A percentile compares a stretch with the other conserved stretches of the same genome.
These are phyloP conservation scores for Tulasnella sp. DNA, from an alignment of 768 basidiomycete species.

Conservation along the genomic window DNA sequence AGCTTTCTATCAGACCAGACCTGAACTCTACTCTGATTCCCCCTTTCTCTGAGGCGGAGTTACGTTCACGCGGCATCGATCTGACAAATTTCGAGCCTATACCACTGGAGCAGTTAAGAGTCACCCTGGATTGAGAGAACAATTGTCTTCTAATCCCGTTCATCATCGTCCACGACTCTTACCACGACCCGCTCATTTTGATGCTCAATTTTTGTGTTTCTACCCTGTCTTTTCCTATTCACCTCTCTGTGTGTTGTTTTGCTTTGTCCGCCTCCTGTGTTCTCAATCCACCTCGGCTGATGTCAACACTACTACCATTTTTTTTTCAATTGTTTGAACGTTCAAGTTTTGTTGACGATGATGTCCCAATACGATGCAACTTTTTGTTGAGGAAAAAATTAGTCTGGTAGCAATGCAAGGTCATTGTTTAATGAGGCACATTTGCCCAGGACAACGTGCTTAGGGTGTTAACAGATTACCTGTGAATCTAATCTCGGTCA, in stretches of 20 bases:
- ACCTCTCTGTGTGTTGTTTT: slow-evolving; percentile 4
- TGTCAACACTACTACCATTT: no score
- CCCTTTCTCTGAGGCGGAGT: slow-evolving; percentile 74
- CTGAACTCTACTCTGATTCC: slow-evolving; percentile 87
- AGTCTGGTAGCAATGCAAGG: no score
- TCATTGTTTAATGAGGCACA: no score
- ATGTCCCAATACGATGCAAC: no score
- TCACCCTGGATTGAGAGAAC: slow-evolving; percentile 68
- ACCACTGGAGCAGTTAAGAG: slow-evolving; percentile 90
- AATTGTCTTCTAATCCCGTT: background rate
- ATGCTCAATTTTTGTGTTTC: slow-evolving; percentile 1
- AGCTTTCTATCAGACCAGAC: slow-evolving; percentile 92
- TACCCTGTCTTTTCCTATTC: background rate
- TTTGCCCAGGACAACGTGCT: no score
- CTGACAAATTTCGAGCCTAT: slow-evolving; percentile 91
- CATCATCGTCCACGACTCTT: background rate
- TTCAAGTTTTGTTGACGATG: no score
- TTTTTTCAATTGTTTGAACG: no score
- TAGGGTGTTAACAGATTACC: no score
- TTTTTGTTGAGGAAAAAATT: no score
- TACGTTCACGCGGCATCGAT: slow-evolving; percentile 73
- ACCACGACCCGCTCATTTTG: background rate
- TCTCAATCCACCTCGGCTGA: no score
- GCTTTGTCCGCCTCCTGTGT: no score
- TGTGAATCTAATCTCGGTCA: no score